Evolutionary conservation across 1,139 yeast genomes (phyloP), one percentile per base, ranked within the genome.

Genomic region (Entelexis paramagnoliae): DNA sequence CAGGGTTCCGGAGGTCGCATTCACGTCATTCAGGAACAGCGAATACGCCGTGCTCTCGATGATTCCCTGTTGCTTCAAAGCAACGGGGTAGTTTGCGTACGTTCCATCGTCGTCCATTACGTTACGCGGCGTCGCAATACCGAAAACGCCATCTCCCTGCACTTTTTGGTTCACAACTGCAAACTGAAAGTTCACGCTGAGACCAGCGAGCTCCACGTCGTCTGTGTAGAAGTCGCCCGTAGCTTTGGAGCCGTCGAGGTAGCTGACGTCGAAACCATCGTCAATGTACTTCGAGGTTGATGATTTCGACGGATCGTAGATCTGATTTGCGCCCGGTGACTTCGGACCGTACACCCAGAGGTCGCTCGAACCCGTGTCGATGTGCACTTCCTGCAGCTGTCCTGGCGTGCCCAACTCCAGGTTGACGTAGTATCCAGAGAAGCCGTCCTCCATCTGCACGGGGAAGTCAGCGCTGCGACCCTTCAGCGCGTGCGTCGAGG

Each of bases 31-130:
- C 57, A 79, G 70, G 62, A 71, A 79, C 54, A 79, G 65, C 9
- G 82, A 77, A 64, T 75, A 79, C 13, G 76, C 76, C 40, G 63
- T 67, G 52, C 70, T 68, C 49, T 68, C 61, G 59, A 77, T 76
- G 48, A 66, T 52, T 0, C 81, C 81, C 56, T 71, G 72, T 47
- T 67, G 63, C 59, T 69, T 71, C 66, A 79, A 65, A 51, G 67
- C 68, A 42, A 65, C 60, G 16, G 83, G 83, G 51, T 74, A 64
- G 62, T 75, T 75, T 50, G 51, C 49, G 49, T 65, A 65, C 17
- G 7, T 5, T 1, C 29, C 41, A 1, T 20, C 28, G 2, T 3
- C 32, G 20, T 44, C 43, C 8, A 32, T 32, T 16, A n/a, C 43
- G 29, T 22, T n/a, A 5, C 6, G 9, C 16, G n/a, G 10, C 8